Evolutionary conservation across 345 rosid species (phyloP).

Genomic region (Tarenaya hassleriana): DNA sequence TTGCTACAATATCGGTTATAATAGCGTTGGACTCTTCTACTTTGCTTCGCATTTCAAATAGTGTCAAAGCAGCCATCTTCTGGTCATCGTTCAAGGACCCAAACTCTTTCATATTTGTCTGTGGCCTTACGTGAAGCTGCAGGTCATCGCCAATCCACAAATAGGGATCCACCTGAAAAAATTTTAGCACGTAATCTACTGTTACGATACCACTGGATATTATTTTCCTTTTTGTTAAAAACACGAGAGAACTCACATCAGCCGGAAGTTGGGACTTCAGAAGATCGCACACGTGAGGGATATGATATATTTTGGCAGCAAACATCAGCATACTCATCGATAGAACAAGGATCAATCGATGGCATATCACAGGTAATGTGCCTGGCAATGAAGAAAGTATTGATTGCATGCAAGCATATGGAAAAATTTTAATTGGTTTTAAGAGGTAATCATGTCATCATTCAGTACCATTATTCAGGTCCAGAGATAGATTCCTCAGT

Average conservation of each 20-base stretch:
- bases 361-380: conserved; percentile 46
- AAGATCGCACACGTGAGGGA: conserved; percentile 46
- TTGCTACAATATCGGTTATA: conserved; percentile 44
- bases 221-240: neutral
- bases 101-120: conserved; percentile 50
- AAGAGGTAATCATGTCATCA: conserved; percentile 16
- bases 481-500: conserved; percentile 51
- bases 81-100: conserved; percentile 66
- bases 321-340: conserved; percentile 75
- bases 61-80: conserved; percentile 48
- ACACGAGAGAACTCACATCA: conserved; percentile 48
- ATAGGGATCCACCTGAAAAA: conserved; percentile 82
- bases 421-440: conserved; percentile 5
- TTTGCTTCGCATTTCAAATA: conserved; percentile 49
- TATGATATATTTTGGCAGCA: conserved; percentile 65
- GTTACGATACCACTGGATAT: conserved; percentile 2
- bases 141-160: conserved; percentile 58
- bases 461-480: conserved; percentile 49
- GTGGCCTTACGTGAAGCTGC: conserved; percentile 62
- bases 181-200: conserved; percentile 10
- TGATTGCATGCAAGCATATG: conserved; percentile 6
- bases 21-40: conserved; percentile 39
- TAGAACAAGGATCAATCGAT: conserved; percentile 52
- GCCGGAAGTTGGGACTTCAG: conserved; percentile 44
- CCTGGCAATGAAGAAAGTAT: conserved; percentile 37